Conservation (phyloP, 176 grass and related monocot species). For the Panicum miliaceum region DNA sequence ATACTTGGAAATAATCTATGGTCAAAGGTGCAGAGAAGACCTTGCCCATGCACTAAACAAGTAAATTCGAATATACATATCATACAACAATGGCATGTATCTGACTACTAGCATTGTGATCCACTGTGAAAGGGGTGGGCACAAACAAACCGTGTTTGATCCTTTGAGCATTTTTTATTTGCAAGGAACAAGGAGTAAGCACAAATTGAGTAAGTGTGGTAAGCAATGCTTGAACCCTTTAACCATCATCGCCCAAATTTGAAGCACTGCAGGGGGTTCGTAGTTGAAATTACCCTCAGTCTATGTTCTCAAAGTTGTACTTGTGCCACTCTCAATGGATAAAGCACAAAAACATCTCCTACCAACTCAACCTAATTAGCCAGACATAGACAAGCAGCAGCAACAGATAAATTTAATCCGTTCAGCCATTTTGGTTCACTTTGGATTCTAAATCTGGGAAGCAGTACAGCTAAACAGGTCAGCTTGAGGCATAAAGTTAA, state of each 20-base stretch:
- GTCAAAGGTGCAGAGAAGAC: neutral
- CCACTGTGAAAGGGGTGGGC: neutral
- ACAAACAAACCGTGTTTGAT: neutral
- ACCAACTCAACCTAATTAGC: neutral
- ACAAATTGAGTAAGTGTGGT: neutral
- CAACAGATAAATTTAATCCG: neutral
- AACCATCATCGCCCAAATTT: neutral
- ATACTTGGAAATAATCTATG: neutral
- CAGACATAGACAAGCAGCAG: neutral
- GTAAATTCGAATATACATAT: neutral
- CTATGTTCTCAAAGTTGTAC: slow-evolving; percentile 6
- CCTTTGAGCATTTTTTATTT: slow-evolving; percentile 3
- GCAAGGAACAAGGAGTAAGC: neutral
- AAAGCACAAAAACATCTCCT: neutral
- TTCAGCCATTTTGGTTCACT: neutral
- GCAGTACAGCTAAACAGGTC: neutral
- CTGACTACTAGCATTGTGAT: slow-evolving; percentile 15
- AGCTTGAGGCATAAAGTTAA: neutral
- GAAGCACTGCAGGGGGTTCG: neutral
- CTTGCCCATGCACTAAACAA: neutral
- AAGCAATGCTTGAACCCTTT: neutral
- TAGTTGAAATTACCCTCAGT: neutral
- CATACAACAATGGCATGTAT: neutral
- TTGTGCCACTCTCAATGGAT: neutral
- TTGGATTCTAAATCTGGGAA: slow-evolving; percentile 21